Evolutionary conservation across 208 protist genomes (phyloP).

Genomic region (Trichomonas vaginalis): DNA sequence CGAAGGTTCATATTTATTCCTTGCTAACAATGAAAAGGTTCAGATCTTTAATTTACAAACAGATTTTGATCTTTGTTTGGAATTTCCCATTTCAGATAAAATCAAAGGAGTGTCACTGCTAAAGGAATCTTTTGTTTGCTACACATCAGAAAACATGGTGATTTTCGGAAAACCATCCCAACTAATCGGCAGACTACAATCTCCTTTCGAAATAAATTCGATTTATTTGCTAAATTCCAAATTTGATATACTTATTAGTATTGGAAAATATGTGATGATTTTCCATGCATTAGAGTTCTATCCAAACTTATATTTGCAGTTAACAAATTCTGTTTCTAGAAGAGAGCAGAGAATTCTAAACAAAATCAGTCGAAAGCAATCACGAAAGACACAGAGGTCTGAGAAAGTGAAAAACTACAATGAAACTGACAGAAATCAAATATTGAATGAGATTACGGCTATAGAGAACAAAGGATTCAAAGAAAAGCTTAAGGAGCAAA

Average conservation of each 20-base stretch:
- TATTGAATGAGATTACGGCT: not conserved
- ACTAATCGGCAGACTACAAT: not conserved
- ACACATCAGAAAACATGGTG: not conserved
- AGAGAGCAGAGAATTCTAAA: not conserved
- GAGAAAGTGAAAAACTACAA: too few species aligned
- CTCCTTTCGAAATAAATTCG: not conserved
- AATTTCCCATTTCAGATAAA: not conserved
- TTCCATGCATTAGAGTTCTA: not conserved
- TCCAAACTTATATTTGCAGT: not conserved
- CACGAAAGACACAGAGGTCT: not conserved
- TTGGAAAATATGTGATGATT: not conserved
- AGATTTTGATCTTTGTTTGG: not conserved
- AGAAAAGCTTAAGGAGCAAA: not conserved
- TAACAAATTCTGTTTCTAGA: not conserved
- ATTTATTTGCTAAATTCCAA: not conserved
- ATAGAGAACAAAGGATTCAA: not conserved
- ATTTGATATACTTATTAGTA: not conserved
- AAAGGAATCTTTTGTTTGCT: not conserved
- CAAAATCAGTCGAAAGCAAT: not conserved
- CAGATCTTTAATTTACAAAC: not conserved
- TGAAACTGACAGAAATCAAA: not conserved
- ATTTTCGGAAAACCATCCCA: not conserved
- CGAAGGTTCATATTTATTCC: not conserved
- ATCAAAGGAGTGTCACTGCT: not conserved
- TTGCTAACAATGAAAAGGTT: not conserved